Evolutionary conservation across 345 rosid species (phyloP).

Genomic region (Toxicodendron radicans): DNA sequence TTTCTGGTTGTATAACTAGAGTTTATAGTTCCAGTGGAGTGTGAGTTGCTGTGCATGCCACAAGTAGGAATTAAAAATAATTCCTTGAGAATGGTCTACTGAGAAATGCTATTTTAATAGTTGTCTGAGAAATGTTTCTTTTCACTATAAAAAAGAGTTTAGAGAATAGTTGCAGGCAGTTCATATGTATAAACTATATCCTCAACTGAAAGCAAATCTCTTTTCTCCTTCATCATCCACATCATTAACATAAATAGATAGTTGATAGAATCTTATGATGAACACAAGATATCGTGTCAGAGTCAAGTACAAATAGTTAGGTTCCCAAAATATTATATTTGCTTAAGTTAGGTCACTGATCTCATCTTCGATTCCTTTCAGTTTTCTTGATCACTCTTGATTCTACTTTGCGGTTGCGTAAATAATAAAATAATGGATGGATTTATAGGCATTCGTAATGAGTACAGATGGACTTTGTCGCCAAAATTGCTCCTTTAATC

Average conservation of each 20-base stretch:
- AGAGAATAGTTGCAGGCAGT: constrained; percentile 38
- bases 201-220: constrained; percentile 31
- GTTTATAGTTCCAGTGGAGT: constrained; percentile 24
- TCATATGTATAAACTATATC: constrained; percentile 23
- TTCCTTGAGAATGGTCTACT: constrained; percentile 7
- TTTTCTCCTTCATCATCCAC: constrained; percentile 34
- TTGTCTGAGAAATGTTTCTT: constrained; percentile 11
- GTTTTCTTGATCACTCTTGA: constrained; percentile 16
- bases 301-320: constrained; percentile 24
- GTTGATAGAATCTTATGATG: constrained; percentile 33
- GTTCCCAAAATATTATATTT: constrained; percentile 29
- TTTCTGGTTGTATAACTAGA: constrained; percentile 20
- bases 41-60: constrained; percentile 30
- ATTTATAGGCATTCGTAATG: constrained; percentile 26
- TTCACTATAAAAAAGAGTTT: constrained; percentile 19
- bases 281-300: constrained; percentile 33
- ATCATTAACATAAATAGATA: constrained; percentile 21
- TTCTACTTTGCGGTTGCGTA: constrained; percentile 29
- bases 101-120: neutral
- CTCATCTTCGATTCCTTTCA: constrained; percentile 9
- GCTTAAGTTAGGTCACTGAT: constrained; percentile 22
- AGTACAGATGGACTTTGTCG: constrained; percentile 37
- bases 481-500: constrained; percentile 22
- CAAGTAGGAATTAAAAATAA: constrained; percentile 18
- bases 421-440: constrained; percentile 21